Percentiles rank a stretch among this genome's conserved stretches.
Evolutionary conservation across 257 asterid species (phyloP).

Genomic region (Solanum commersonii): DNA sequence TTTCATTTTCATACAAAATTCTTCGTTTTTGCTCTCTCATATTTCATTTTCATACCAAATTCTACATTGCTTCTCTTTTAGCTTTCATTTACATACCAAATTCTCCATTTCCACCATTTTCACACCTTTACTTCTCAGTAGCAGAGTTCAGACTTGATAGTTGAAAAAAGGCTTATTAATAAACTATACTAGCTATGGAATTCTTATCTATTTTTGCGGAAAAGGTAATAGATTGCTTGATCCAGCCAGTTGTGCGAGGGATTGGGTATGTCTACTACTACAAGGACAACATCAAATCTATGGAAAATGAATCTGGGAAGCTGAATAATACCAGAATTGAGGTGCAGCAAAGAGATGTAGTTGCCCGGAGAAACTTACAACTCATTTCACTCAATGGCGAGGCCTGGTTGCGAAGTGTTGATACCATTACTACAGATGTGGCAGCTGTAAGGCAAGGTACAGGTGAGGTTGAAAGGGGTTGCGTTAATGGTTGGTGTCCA

Average conservation of each 20-base stretch:
- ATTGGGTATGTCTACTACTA: neutral
- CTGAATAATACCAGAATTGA: neutral
- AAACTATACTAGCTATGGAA: neutral
- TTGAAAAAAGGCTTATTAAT: neutral
- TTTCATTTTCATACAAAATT: no score
- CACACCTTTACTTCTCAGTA: neutral
- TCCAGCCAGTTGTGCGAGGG: neutral
- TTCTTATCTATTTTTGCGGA: neutral
- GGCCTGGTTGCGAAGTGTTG: neutral
- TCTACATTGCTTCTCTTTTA: neutral
- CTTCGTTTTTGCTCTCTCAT: neutral
- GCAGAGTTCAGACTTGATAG: neutral
- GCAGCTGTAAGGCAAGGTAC: neutral
- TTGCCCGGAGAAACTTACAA: neutral
- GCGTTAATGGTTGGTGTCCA: neutral
- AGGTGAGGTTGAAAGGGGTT: neutral
- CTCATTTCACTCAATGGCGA: neutral
- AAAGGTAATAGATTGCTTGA: neutral
- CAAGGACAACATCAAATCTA: neutral
- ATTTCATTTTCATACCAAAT: neutral
- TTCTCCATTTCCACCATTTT: no score
- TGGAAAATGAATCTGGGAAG: neutral
- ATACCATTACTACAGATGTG: neutral
- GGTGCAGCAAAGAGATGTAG: neutral
- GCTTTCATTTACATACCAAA: neutral